These are phyloP conservation scores for Fomitopsis serialis DNA, from an alignment of 768 basidiomycete species.

Conservation along the genomic window DNA sequence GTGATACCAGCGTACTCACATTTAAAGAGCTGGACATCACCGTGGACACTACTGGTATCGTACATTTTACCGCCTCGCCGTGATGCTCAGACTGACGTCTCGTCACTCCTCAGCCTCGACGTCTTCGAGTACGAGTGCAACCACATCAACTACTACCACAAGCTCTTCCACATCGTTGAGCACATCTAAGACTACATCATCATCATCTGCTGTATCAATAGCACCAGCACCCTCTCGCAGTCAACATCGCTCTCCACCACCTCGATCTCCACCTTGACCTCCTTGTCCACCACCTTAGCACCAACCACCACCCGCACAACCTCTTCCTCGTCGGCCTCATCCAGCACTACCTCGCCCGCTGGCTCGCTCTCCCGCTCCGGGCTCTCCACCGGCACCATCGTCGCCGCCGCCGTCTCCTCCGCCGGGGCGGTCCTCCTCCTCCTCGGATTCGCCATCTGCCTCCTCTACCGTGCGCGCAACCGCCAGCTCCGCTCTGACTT, in stretches of 20 bases:
- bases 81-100: no score
- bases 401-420: conserved; percentile 10
- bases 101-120: no score
- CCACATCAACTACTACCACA: no score
- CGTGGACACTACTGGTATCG: not conserved
- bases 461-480: conserved; percentile 10
- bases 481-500: conserved; percentile 4
- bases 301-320: not conserved
- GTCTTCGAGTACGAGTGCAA: no score
- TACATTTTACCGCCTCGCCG: no score
- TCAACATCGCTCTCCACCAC: not conserved
- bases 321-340: not conserved
- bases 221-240: not conserved
- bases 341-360: not conserved
- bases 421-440: conserved; percentile 11
- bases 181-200: no score
- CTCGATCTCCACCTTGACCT: not conserved
- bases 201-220: not conserved
- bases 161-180: no score
- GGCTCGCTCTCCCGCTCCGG: not conserved
- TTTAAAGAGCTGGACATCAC: conserved; percentile 20
- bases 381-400: conserved; percentile 12
- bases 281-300: not conserved
- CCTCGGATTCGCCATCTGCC: conserved; percentile 10
- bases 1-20: conserved; percentile 18